Percentiles rank a stretch among this genome's conserved stretches.
These are phyloP conservation scores for Suhomyces kilbournensis DNA, from an alignment of 805 yeast species.

Conservation along the genomic window DNA sequence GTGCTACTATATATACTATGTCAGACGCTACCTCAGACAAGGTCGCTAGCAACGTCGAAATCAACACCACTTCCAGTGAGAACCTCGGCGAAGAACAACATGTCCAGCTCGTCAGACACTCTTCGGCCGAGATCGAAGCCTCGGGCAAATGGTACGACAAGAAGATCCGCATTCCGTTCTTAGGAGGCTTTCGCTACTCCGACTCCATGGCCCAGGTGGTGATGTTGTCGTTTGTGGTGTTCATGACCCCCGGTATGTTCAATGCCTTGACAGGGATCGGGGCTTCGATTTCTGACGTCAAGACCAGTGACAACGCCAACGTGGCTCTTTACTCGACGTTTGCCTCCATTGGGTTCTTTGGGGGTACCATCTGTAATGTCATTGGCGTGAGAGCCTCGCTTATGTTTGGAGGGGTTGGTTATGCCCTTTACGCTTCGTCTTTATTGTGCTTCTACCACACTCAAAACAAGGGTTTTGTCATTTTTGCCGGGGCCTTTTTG, in stretches of 20 bases:
- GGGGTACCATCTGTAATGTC: conserved; percentile 52
- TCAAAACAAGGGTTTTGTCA: conserved; percentile 48
- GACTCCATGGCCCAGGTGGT: conserved; percentile 42
- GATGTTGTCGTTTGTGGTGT: conserved; percentile 45
- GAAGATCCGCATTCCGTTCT: conserved; percentile 1
- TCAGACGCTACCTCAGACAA: conserved; percentile 6
- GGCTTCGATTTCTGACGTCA: conserved; percentile 37
- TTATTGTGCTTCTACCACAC: conserved; percentile 47
- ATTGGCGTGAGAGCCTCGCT: conserved; percentile 46
- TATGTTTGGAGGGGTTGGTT: conserved; percentile 54
- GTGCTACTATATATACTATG: no score
- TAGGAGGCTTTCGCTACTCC: conserved; percentile 27
- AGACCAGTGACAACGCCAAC: conserved; percentile 45
- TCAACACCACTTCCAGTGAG: conserved; percentile 8
- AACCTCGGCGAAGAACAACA: conserved; percentile 11
- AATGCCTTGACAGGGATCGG: conserved; percentile 52
- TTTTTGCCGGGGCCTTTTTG: conserved; percentile 55
- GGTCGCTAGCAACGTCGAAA: background rate
- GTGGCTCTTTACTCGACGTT: conserved; percentile 55
- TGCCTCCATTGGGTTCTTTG: conserved; percentile 56
- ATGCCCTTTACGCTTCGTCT: conserved; percentile 51
- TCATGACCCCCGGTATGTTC: conserved; percentile 53
- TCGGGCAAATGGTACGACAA: conserved; percentile 43
- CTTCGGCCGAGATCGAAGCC: conserved; percentile 28
- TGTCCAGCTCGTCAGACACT: conserved; percentile 21